Conservation (phyloP, 768 basidiomycete species). For the Agrocybe pediades region DNA sequence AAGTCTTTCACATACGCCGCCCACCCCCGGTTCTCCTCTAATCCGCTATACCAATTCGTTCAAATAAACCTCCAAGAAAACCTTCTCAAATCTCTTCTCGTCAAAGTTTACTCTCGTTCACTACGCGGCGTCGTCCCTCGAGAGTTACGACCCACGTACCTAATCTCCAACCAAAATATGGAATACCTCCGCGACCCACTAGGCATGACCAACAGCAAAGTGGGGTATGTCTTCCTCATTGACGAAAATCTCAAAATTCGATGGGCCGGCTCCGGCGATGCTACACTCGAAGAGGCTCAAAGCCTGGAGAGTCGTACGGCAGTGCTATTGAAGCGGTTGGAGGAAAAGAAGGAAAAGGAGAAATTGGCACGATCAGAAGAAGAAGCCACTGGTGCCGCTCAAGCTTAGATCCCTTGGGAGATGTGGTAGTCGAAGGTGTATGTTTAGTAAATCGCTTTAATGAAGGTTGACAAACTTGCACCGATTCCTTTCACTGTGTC, state of each 20-base stretch:
- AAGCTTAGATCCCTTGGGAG: too few relatives aligned
- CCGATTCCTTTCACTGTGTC: too few relatives aligned
- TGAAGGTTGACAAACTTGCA: too few relatives aligned
- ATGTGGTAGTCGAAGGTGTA: too few relatives aligned
- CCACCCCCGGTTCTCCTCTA: constrained; percentile 46
- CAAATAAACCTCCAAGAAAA: constrained; percentile 97
- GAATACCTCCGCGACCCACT: constrained; percentile 84
- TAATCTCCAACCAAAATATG: constrained; percentile 82
- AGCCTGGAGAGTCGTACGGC: constrained; percentile 69
- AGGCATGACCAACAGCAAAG: constrained; percentile 85
- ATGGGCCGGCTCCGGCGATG: constrained; percentile 92
- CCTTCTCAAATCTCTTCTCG: constrained; percentile 86
- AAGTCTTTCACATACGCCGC: constrained; percentile 68
- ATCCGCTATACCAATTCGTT: constrained; percentile 70
- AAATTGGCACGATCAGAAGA: too few relatives aligned
- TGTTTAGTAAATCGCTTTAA: too few relatives aligned
- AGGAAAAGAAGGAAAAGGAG: constrained; percentile 27
- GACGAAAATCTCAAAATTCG: constrained; percentile 84
- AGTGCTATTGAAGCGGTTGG: constrained; percentile 64
- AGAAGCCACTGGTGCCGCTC: too few relatives aligned
- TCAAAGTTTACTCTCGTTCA: constrained; percentile 79
- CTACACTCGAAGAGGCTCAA: constrained; percentile 69
- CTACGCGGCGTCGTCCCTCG: constrained; percentile 69
- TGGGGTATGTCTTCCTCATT: constrained; percentile 91
- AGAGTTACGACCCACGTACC: constrained; percentile 67